Base-by-base conservation (phyloP, 2,329 filamentous ascomycete genomes). In the Fusarium pilosicola region DNA sequence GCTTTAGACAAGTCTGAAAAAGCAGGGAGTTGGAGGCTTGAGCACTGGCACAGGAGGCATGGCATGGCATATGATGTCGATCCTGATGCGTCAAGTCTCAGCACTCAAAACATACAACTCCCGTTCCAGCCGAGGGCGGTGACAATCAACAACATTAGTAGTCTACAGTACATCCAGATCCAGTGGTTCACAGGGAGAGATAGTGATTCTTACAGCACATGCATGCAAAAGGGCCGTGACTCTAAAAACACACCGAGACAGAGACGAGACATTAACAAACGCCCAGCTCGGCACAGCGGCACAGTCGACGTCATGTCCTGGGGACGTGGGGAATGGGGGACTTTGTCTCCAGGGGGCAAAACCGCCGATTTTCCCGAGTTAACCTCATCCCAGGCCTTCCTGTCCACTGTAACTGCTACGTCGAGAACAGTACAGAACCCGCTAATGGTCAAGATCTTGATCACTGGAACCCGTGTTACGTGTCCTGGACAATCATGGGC, bases 301-400 rank as follows among this genome's bases (percentile, higher is more conserved):
- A 78, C 76, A 74, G 52, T 56, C 76, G 70, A 78, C 76, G 76
- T 78, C 76, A 78, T 77, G 61, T 60, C 44, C 42, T 68, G 57
- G 65, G 67, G 57, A 68, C 62, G 73, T 74, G 74, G 74, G 71
- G 76, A 77, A 76, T 75, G 63, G 65, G 64, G 64, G 69, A 62
- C 24, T 32, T 65, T 54, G 54, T 51, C 55, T 26, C 49, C 58
- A 65, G 68, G 52, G 58, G 64, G 56, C 49, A 68, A 68, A 76
- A 65, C 63, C 74, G 74, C 76, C 76, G 76, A 76, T 76, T 77
- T 74, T 78, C 68, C 76, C 76, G 76, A 74, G 60, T 74, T 72
- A 64, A 55, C 62, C 64, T 74, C 64, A 58, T 57, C 44, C 57
- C 39, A 54, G 49, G 52, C 30, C 58, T 49, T 54, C 48, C 42